Conservation (phyloP, 1,139 yeast species). For the Hyphopichia pseudoburtonii region DNA sequence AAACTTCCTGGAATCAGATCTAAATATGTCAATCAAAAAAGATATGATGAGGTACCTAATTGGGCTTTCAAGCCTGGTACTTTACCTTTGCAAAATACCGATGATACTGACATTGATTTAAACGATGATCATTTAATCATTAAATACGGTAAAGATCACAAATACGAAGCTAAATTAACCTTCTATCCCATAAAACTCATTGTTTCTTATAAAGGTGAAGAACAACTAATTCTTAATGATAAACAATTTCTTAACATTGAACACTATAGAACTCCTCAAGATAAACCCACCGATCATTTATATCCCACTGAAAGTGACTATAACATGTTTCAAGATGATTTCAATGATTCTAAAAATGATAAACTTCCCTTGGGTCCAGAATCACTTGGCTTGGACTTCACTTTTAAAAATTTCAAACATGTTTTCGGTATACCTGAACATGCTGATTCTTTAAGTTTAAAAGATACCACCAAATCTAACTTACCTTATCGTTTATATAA, state of each 20-base stretch:
- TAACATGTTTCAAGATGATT: slow-evolving; percentile 60
- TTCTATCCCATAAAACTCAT: slow-evolving; percentile 54
- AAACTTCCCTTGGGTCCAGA: slow-evolving; percentile 84
- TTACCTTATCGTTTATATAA: slow-evolving; percentile 83
- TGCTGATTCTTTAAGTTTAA: slow-evolving; percentile 73
- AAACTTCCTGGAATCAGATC: slow-evolving; percentile 9
- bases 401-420: slow-evolving; percentile 57
- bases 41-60: slow-evolving; percentile 61
- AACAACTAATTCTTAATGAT: slow-evolving; percentile 64
- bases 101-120: slow-evolving; percentile 2
- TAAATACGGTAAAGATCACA: slow-evolving; percentile 39
- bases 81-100: slow-evolving; percentile 3
- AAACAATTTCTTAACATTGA: slow-evolving; percentile 72
- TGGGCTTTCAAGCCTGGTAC: slow-evolving; percentile 52
- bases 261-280: slow-evolving; percentile 57
- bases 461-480: slow-evolving; percentile 58
- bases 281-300: slow-evolving; percentile 39
- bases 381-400: slow-evolving; percentile 76
- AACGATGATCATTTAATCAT: slow-evolving; percentile 23
- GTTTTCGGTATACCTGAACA: slow-evolving; percentile 96
- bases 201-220: slow-evolving; percentile 42
- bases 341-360: slow-evolving; percentile 61
- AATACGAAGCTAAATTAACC: slow-evolving; percentile 40
- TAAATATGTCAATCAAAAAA: slow-evolving; percentile 28
- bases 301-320: slow-evolving; percentile 56